A percentile compares a stretch with the other conserved stretches of the same genome.
Evolutionary conservation across 306 rosid species (phyloP).

Genomic region (Pterocarpus macrocarpus): DNA sequence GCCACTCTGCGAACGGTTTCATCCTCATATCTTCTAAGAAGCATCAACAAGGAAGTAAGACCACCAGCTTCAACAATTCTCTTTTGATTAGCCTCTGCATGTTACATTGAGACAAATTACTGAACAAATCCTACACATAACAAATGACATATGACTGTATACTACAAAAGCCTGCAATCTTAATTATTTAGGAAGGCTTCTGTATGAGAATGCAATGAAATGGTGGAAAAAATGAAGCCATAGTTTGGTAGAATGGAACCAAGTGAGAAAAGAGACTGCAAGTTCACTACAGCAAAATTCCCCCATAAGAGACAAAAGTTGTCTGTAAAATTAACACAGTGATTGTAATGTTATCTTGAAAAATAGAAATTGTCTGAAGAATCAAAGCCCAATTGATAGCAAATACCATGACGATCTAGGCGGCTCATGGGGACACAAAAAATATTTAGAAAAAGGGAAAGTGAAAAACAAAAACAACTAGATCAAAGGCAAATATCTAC

Average conservation of each 20-base stretch:
- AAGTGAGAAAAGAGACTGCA: conserved; percentile 8
- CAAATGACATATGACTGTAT: conserved; percentile 9
- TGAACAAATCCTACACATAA: conserved; percentile 15
- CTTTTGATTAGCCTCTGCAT: conserved; percentile 92
- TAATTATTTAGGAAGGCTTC: background rate
- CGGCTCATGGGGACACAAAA: background rate
- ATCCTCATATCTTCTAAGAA: conserved; percentile 95
- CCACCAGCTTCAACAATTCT: conserved; percentile 97
- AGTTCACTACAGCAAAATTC: conserved; percentile 36
- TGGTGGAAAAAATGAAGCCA: conserved; percentile 3
- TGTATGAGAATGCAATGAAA: conserved; percentile 21
- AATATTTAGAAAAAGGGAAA: background rate
- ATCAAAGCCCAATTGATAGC: background rate
- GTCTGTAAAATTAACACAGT: conserved; percentile 15
- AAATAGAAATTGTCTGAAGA: conserved; percentile 1
- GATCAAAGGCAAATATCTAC: conserved; percentile 21
- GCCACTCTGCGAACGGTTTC: conserved; percentile 98
- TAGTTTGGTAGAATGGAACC: conserved; percentile 6
- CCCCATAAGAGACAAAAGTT: conserved; percentile 11
- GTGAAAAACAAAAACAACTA: background rate
- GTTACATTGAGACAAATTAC: conserved; percentile 47
- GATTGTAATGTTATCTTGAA: background rate
- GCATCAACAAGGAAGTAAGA: conserved; percentile 92
- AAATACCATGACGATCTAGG: background rate
- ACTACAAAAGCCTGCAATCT: background rate